Evolutionary conservation across 1,284 basidiomycete genomes (phyloP), one percentile per base, ranked within the genome.

Genomic region (Microstroma glucosiphilum): DNA sequence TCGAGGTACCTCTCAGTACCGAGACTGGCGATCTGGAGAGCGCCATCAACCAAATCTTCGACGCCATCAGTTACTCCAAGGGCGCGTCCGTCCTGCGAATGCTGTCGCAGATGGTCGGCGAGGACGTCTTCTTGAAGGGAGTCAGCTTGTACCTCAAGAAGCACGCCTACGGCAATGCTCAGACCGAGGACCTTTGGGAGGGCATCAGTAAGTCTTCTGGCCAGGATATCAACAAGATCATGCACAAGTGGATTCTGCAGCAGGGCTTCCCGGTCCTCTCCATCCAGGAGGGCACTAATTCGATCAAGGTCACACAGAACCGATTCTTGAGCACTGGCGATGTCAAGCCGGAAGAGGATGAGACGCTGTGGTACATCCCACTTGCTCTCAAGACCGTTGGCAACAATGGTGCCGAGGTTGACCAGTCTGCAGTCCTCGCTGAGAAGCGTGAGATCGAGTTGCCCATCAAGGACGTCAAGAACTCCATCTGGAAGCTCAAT

Each of bases 241-340:
- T 97, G 90, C 85, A 89, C 66, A 89, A 89, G 77, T 98, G 93
- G 94, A 88, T 93, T 43, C 85, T 87, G 63, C 90, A 92, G 85
- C 88, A 87, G 66, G 64, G 80, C 64, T 80, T 77, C 67, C 92
- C 92, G 3, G 87, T 97, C 26, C 80, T 98, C 58, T 89, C 87
- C 17, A 91, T 97, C 53, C 92, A 96, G 80, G 72, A 72, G 48
- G 84, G 82, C 8, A 80, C 82, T 1, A 85, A 85, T 56, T 55
- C 61, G 30, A 62, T 82, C 51, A 69, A 65, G 37, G 62, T 82
- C 56, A 87, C 88, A 49, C 94, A 98, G 81, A 91, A 96, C 80
- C 86, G 94, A 26, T 97, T 96, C 85, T 82, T 97, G 57, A 89
- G 90, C 73, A 90, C 88, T 2, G 92, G 92, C 3, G 85, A 78